These are phyloP conservation scores for Saccharum hybrid DNA, from an alignment of 202 grass and related monocot species.

Conservation along the genomic window DNA sequence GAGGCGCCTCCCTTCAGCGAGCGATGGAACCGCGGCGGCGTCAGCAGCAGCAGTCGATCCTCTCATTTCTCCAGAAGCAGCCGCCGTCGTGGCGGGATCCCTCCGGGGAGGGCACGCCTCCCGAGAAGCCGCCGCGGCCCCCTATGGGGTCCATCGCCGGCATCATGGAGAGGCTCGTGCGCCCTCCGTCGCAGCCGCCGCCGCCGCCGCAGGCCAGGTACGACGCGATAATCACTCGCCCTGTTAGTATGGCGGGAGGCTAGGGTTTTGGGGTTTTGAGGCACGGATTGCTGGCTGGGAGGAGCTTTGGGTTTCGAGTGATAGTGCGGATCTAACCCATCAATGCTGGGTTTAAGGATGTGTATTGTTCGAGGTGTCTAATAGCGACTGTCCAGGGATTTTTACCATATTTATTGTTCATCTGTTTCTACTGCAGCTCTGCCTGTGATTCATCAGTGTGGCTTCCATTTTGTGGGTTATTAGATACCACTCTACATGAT, in stretches of 20 bases:
- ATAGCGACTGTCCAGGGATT: background rate
- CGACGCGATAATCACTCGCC: background rate
- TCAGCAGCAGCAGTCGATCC: slow-evolving; percentile 78
- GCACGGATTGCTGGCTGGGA: background rate
- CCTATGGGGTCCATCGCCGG: slow-evolving; percentile 49
- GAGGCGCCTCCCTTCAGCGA: background rate
- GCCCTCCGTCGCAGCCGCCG: slow-evolving; percentile 23
- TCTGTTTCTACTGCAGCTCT: background rate
- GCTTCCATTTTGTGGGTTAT: background rate
- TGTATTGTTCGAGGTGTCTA: background rate
- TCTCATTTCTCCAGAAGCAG: slow-evolving; percentile 73
- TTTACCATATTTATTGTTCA: background rate
- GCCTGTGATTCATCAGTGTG: background rate
- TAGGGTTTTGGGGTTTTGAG: slow-evolving; percentile 43
- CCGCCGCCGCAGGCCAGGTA: slow-evolving; percentile 52
- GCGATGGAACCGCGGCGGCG: slow-evolving; percentile 38
- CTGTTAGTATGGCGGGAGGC: background rate
- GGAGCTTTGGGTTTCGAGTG: slow-evolving; percentile 7
- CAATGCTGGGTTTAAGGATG: background rate
- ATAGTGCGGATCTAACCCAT: background rate
- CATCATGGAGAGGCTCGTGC: slow-evolving; percentile 73
- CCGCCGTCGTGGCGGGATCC: slow-evolving; percentile 25
- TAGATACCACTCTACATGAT: background rate
- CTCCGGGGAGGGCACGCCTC: slow-evolving; percentile 53
- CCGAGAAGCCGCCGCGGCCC: slow-evolving; percentile 60